Percentiles rank a stretch among this genome's conserved stretches.
Conservation (phyloP, 768 basidiomycete genomes). For the Suillus plorans region DNA sequence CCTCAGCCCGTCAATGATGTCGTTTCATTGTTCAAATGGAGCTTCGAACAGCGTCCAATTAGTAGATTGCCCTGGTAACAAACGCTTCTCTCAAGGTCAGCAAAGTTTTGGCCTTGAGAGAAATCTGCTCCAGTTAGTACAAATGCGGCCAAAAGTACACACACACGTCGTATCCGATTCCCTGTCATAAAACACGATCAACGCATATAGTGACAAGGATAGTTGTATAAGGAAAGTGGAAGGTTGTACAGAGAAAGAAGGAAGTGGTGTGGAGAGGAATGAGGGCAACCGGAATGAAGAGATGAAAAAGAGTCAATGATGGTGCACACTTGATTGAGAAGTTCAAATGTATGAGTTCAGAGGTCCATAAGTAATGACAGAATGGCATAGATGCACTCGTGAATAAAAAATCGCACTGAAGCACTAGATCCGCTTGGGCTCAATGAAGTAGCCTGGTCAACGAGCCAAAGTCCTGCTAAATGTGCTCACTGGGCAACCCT, state of each 20-base stretch:
- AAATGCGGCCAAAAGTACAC: not conserved
- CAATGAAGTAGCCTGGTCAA: too few relatives aligned
- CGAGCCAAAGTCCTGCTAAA: too few relatives aligned
- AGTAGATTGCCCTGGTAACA: too few relatives aligned
- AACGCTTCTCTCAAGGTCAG: too few relatives aligned
- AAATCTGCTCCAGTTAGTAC: not conserved
- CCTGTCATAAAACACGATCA: not conserved
- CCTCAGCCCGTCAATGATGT: too few relatives aligned
- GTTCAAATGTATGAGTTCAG: not conserved
- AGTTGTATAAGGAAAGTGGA: not conserved
- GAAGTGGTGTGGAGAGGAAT: not conserved
- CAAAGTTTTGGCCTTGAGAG: not conserved
- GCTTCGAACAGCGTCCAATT: too few relatives aligned
- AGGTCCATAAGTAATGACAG: not conserved
- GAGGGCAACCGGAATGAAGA: not conserved
- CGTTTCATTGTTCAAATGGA: too few relatives aligned
- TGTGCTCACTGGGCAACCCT: too few relatives aligned
- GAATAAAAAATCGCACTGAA: not conserved
- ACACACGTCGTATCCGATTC: not conserved
- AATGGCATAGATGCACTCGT: not conserved
- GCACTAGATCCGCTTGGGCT: too few relatives aligned
- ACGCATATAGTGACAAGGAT: not conserved
- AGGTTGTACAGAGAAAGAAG: not conserved
- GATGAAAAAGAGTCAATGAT: not conserved
- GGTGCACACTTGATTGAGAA: not conserved